Base-by-base conservation (phyloP, 768 basidiomycete genomes). In the Botryobasidium botryosum region DNA sequence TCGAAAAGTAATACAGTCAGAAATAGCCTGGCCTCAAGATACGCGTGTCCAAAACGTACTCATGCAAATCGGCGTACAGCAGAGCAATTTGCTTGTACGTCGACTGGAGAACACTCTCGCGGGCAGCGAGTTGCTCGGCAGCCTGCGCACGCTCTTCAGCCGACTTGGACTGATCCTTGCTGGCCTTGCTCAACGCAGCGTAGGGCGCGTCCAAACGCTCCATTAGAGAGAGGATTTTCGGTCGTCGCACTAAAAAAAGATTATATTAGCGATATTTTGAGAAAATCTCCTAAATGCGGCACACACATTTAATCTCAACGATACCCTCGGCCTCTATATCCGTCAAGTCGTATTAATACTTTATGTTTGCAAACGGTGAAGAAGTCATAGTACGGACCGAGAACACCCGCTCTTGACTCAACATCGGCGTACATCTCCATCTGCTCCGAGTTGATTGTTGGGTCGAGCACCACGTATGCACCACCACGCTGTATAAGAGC, bases 381-480 rank as follows among this genome's bases (percentile, higher is more conserved):
- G 6, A 29, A 28, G 13, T 29, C 4, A 10, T 12, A 37, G n/a
- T 10, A 54, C 57, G 15, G 26, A 58, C 57, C 56, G 35, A 71
- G 59, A 25, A 99, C 87, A 69, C 94, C 94, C 36, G 90, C 94
- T 45, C 94, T 81, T 18, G 94, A 75, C 6, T 94, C 91, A 36
- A 83, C 76, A 57, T 97, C 94, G 21, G 91, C 92, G 56, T 90
- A 97, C 92, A 99, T 97, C 65, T 94, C 83, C 92, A 99, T 94
- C 61, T 94, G 87, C 55, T 85, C 77, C 2, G 79, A 67, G 64
- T 97, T 97, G 69, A 99, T 97, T 15, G 86, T 84, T 24, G 94
- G 94, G 61, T 99, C 94, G 35, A 99, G 74, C 1, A 99, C 94
- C 53, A 97, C 94, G 92, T 92, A 99, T 27, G 94, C 94, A 53